These are phyloP conservation scores for Gracilaria vermiculophylla DNA, from an alignment of 23 red algal species.

Conservation along the genomic window DNA sequence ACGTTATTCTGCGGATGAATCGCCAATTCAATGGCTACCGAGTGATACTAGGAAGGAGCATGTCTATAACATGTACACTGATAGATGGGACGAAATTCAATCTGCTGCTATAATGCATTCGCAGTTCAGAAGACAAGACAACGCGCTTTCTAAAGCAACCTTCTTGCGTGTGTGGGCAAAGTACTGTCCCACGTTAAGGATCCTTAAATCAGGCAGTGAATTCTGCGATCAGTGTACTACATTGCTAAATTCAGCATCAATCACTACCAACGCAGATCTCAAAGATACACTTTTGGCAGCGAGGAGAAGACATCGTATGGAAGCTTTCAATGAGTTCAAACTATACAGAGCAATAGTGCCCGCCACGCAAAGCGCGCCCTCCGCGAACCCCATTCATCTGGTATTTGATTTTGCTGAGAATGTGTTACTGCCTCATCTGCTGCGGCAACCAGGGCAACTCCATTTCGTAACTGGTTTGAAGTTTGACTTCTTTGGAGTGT, in stretches of 20 bases:
- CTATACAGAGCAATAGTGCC: background rate
- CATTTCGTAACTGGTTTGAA: conserved; percentile 21
- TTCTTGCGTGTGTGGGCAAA: conserved; percentile 9
- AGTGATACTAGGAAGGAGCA: background rate
- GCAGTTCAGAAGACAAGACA: background rate
- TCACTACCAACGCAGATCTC: background rate
- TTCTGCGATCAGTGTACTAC: background rate
- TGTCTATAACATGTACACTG: background rate
- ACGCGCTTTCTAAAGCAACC: background rate
- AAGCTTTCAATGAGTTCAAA: background rate
- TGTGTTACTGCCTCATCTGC: conserved; percentile 22
- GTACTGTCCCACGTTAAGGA: background rate
- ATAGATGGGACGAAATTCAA: background rate
- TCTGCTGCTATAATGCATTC: background rate
- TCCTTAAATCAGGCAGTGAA: background rate
- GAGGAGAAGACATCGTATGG: background rate
- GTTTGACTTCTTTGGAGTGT: conserved; percentile 8
- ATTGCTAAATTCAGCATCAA: background rate
- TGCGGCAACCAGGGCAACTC: conserved; percentile 10
- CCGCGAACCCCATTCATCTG: background rate
- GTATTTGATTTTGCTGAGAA: conserved; percentile 53
- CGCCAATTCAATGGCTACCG: background rate
- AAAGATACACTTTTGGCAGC: background rate
- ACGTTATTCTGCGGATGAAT: background rate
- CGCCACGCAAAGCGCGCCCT: background rate